These are phyloP conservation scores for Draba incana DNA, from an alignment of 345 rosid species.

Conservation along the genomic window DNA sequence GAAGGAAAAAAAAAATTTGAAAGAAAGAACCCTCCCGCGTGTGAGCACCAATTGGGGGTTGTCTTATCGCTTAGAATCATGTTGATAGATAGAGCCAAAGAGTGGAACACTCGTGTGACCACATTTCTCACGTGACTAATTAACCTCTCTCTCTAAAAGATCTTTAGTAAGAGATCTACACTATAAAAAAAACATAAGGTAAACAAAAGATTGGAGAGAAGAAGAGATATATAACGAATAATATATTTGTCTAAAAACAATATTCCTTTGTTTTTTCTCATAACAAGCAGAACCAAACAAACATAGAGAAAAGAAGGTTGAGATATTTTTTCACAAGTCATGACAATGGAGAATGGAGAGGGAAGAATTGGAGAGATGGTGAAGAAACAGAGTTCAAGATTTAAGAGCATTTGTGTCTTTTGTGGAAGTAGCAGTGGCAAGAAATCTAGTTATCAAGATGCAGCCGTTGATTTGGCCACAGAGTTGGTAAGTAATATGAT, in stretches of 20 bases:
- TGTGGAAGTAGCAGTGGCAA: constrained; percentile 84
- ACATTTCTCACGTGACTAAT: too few relatives aligned
- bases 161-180: too few relatives aligned
- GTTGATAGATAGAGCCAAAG: too few relatives aligned
- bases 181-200: constrained; percentile 22
- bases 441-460: constrained; percentile 75
- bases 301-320: background rate
- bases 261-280: constrained; percentile 8
- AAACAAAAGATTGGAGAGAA: background rate
- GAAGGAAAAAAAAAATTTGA: too few relatives aligned
- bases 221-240: constrained; percentile 14
- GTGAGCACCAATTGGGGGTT: too few relatives aligned
- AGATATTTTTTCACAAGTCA: background rate
- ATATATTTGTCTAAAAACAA: constrained; percentile 16
- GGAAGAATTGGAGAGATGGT: constrained; percentile 18
- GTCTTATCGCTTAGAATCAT: too few relatives aligned
- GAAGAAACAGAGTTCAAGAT: constrained; percentile 38
- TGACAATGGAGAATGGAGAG: constrained; percentile 31
- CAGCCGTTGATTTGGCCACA: constrained; percentile 70
- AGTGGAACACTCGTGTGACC: too few relatives aligned
- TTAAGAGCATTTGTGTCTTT: constrained; percentile 71
- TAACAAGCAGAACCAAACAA: constrained; percentile 17
- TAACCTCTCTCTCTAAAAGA: too few relatives aligned
- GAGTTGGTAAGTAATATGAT: constrained; percentile 52
- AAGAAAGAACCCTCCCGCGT: too few relatives aligned